phyloP scores from a whole-genome alignment of 345 rosid genomes.

The Euphorbia lathyris region DNA sequence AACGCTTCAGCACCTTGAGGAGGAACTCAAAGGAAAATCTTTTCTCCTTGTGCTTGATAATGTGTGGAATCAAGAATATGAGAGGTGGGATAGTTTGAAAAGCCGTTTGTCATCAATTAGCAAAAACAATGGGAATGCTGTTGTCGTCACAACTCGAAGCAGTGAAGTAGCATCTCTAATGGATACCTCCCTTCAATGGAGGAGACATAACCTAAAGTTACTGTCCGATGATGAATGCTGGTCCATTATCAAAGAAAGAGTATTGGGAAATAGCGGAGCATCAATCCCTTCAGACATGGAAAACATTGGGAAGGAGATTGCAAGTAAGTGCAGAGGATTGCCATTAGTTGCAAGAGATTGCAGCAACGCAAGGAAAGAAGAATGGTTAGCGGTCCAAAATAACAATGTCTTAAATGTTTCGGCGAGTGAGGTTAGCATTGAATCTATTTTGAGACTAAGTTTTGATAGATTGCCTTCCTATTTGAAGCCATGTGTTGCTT shows the following conservation, averaged over 20 bases:
- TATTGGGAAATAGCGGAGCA: neutral
- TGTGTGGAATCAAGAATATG: constrained; percentile 17
- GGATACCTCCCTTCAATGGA: neutral
- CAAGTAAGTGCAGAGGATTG: constrained; percentile 15
- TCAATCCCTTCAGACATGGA: neutral
- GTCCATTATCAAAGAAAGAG: constrained; percentile 14
- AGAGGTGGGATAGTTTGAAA: constrained; percentile 13
- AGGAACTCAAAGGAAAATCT: neutral
- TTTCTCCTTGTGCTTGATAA: constrained; percentile 23
- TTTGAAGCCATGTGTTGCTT: constrained; percentile 13
- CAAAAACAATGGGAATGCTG: neutral
- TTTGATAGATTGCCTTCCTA: no score
- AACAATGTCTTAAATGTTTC: constrained; percentile 13
- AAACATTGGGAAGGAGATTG: constrained; percentile 19
- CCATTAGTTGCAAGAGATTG: constrained; percentile 10
- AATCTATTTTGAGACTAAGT: constrained; percentile 10
- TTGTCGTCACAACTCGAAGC: constrained; percentile 20
- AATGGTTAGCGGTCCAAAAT: constrained; percentile 12
- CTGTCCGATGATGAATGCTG: constrained; percentile 17
- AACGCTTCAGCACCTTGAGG: neutral
- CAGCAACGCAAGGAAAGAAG: neutral
- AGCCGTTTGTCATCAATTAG: constrained; percentile 1
- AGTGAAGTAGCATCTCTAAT: constrained; percentile 4
- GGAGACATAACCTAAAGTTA: neutral
- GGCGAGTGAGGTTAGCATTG: neutral